These are phyloP conservation scores for Cryomyces minteri DNA, from an alignment of 495 filamentous ascomycete genomes.

Conservation along the genomic window DNA sequence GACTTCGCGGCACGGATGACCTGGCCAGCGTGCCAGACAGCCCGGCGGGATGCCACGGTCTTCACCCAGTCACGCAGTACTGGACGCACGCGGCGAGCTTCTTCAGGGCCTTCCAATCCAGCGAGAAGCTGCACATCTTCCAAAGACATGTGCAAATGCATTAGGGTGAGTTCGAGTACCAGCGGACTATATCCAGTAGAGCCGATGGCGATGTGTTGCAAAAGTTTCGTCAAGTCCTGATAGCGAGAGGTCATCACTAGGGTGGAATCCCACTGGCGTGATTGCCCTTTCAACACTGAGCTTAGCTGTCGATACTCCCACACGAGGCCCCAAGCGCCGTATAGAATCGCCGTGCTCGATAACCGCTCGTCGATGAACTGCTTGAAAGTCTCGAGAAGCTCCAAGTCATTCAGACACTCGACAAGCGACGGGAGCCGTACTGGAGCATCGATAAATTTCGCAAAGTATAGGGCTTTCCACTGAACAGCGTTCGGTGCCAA, in stretches of 20 bases:
- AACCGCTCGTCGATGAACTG: conserved; percentile 30
- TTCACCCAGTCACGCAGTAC: conserved; percentile 34
- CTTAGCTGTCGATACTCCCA: conserved; percentile 40
- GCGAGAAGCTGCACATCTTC: conserved; percentile 48
- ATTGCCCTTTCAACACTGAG: conserved; percentile 21
- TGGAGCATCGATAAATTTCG: conserved; percentile 9
- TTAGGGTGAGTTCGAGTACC: conserved; percentile 33
- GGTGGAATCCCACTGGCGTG: conserved; percentile 25
- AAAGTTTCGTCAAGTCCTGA: conserved; percentile 27
- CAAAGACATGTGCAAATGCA: conserved; percentile 40
- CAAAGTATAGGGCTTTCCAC: conserved; percentile 35
- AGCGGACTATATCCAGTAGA: conserved; percentile 14
- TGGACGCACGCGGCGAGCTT: conserved; percentile 33
- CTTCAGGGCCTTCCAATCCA: conserved; percentile 42
- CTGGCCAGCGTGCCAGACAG: conserved; percentile 46
- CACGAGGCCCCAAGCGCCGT: conserved; percentile 38
- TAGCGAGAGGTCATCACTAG: conserved; percentile 32
- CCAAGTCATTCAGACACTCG: conserved; percentile 33
- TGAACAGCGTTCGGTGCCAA: conserved; percentile 31
- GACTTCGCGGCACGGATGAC: conserved; percentile 32
- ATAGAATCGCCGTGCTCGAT: conserved; percentile 30
- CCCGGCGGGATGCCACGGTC: conserved; percentile 29
- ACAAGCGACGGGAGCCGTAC: conserved; percentile 27
- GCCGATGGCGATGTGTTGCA: conserved; percentile 25
- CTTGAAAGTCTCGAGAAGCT: conserved; percentile 21